Evolutionary conservation across 139 green algal species (phyloP), one percentile per base, ranked within the genome.

Genomic region (Chlamydomonas asymmetrica): DNA sequence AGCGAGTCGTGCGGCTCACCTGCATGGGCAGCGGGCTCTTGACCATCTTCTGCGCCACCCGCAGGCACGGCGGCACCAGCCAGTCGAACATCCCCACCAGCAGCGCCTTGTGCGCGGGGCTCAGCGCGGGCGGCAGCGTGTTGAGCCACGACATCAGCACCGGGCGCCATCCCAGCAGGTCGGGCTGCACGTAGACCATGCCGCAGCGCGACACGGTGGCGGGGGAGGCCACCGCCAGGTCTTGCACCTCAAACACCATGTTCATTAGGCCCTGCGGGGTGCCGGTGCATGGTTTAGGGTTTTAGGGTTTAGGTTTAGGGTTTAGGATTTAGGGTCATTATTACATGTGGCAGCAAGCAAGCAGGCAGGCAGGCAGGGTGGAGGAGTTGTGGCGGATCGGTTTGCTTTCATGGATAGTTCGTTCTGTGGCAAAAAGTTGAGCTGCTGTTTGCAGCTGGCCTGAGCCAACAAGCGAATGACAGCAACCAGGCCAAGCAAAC

Each of bases 221-320:
- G 59, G 91, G 91, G 5, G 87, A 93, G 18, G 91, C 91, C 1
- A 90, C 91, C 0, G 88, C 85, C 49, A 96, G 81, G 70, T 96
- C 91, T 22, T 82, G 82, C 43, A 94, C 90, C 81, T 96, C 91
- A 76, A 96, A 96, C 43, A 96, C 93, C 90, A 96, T 93, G 73
- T 87, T 91, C 90, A 94, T 96, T 29, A 86, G 71, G 43, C 74
- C 63, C 63, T 79, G 72, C 32, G 34, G 10, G 2, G 63, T 22
- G 49, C 20, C 22, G 49, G 22, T 59, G 49, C 20, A 59, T 59
- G 49, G 22, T 59, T 20, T 59, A 59, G 22, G 22, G 20, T 22
- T 59, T 20, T 59, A 22, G 20, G 20, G 49, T 20, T 59, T 20
- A n/a, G 49, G 49, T 59, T 59, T 59, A 59, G 49, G 49, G 49